Percentiles rank a stretch among this genome's conserved stretches.
Conservation (phyloP, 2,329 filamentous ascomycete species). For the Blastomyces gilchristii region DNA sequence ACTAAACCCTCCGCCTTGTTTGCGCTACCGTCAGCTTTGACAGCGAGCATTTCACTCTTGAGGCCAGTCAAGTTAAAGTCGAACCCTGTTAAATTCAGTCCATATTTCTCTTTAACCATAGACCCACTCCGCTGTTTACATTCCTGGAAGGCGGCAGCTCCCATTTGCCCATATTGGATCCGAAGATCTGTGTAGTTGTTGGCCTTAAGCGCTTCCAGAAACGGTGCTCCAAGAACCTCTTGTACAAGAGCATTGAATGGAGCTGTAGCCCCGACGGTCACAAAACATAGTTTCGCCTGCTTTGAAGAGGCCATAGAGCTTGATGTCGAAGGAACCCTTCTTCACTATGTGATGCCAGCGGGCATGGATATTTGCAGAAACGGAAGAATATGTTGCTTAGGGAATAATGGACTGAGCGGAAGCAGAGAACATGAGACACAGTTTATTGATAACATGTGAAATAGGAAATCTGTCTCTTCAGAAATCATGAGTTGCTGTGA, state of each 20-base stretch:
- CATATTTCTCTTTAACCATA: constrained; percentile 22
- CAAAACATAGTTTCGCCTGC: constrained; percentile 52
- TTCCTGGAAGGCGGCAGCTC: constrained; percentile 44
- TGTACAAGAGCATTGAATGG: constrained; percentile 64
- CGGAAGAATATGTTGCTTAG: background rate
- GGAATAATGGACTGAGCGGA: background rate
- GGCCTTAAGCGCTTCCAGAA: constrained; percentile 51
- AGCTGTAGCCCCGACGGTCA: constrained; percentile 88
- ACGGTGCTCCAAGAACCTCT: constrained; percentile 51
- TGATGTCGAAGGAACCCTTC: background rate
- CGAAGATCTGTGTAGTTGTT: constrained; percentile 60
- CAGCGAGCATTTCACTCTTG: constrained; percentile 46
- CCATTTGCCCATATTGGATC: constrained; percentile 70
- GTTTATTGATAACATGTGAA: background rate
- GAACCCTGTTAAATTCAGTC: constrained; percentile 51
- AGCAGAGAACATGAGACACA: background rate
- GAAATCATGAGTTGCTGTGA: background rate
- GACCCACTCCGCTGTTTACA: constrained; percentile 21
- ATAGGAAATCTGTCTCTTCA: background rate
- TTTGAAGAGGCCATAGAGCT: constrained; percentile 16
- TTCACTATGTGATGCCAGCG: background rate
- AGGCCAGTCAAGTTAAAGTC: constrained; percentile 55
- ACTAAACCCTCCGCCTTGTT: constrained; percentile 54
- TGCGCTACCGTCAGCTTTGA: constrained; percentile 36
- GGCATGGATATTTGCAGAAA: background rate